Evolutionary conservation across 2,329 filamentous ascomycete genomes (phyloP).

Genomic region (Aciculosporium take): DNA sequence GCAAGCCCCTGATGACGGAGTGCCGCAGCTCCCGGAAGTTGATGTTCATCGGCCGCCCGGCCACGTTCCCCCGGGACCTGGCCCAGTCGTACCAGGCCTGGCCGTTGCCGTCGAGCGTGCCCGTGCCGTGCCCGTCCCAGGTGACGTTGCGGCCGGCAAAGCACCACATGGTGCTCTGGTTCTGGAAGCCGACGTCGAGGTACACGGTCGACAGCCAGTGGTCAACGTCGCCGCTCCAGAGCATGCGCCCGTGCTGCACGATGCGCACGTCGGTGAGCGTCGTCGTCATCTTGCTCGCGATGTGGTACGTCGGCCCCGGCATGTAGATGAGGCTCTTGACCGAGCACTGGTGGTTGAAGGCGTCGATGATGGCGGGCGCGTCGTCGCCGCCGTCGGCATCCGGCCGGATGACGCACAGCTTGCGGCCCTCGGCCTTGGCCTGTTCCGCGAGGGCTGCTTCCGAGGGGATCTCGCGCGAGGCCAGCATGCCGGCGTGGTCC

Average conservation of each 20-base stretch:
- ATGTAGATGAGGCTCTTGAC: conserved; percentile 18
- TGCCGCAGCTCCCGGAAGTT: conserved; percentile 29
- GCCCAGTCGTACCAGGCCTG: conserved; percentile 44
- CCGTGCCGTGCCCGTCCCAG: conserved; percentile 33
- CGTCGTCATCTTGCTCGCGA: conserved; percentile 22
- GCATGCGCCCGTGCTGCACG: conserved; percentile 24
- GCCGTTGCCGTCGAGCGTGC: conserved; percentile 45
- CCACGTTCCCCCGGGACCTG: conserved; percentile 28
- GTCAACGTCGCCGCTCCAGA: conserved; percentile 30
- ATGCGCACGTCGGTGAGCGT: conserved; percentile 25
- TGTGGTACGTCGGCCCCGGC: conserved; percentile 20
- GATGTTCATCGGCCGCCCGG: conserved; percentile 38
- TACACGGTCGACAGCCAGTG: conserved; percentile 37
- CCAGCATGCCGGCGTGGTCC: conserved; percentile 1
- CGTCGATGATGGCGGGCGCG: conserved; percentile 17
- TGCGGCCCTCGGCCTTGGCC: conserved; percentile 11
- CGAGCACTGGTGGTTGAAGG: conserved; percentile 18
- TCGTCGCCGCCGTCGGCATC: conserved; percentile 16
- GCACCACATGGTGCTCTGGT: conserved; percentile 39
- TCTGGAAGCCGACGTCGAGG: conserved; percentile 38
- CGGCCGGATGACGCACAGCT: conserved; percentile 17
- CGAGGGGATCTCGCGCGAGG: not conserved
- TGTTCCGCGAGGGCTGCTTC: not conserved
- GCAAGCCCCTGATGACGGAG: conserved; percentile 31
- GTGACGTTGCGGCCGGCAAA: conserved; percentile 38